Conservation (phyloP, 2,329 filamentous ascomycete species). For the Oidium heveae region DNA sequence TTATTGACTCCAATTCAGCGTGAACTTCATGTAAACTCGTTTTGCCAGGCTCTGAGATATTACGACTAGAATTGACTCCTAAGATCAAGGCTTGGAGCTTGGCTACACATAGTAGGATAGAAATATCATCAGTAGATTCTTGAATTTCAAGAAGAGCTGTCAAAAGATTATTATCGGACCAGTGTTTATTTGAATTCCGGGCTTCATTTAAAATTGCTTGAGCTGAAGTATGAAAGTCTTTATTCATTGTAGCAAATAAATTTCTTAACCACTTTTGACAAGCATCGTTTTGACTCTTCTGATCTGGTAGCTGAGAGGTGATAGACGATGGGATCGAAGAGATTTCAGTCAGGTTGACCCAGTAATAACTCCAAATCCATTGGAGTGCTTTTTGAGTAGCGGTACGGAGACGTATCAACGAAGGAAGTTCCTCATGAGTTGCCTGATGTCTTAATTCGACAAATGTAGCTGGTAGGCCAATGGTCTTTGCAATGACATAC, state of each 20-base stretch:
- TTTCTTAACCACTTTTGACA: constrained; percentile 7
- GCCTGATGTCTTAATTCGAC: constrained; percentile 77
- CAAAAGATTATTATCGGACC: neutral
- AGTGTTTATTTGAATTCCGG: no score
- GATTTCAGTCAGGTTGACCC: constrained; percentile 24
- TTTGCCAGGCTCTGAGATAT: neutral
- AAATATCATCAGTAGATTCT: constrained; percentile 4
- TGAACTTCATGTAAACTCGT: constrained; percentile 5
- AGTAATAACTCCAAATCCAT: constrained; percentile 86
- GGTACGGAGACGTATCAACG: constrained; percentile 43
- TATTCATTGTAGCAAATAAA: constrained; percentile 8
- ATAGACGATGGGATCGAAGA: no score
- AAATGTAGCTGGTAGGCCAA: constrained; percentile 50
- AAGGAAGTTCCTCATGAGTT: constrained; percentile 69
- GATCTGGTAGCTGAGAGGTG: neutral
- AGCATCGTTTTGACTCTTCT: constrained; percentile 3
- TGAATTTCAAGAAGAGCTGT: constrained; percentile 7
- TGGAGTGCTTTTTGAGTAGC: constrained; percentile 44
- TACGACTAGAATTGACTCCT: neutral
- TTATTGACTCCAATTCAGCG: constrained; percentile 7
- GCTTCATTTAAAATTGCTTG: constrained; percentile 1
- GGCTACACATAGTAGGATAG: constrained; percentile 8
- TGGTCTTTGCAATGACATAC: constrained; percentile 42
- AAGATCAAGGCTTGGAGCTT: constrained; percentile 20
- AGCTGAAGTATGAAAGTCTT: constrained; percentile 2